Evolutionary conservation across 202 grass and related monocot genomes (phyloP), one percentile per base, ranked within the genome.

Genomic region (Musa balbisiana): DNA sequence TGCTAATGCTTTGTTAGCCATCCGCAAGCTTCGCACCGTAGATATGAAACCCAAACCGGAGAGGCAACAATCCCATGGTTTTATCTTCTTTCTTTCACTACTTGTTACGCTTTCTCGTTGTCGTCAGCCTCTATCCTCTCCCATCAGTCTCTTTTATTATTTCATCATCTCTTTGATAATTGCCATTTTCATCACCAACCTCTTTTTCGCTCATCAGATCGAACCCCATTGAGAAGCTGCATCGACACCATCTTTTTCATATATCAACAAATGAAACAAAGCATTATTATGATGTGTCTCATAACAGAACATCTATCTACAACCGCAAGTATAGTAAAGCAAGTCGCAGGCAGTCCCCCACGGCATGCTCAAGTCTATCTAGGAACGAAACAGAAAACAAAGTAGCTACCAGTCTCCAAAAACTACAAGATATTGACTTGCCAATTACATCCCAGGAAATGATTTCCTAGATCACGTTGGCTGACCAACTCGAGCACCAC

Each of bases 371-470:
- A 67, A 80, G 82, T 24, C 0, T 24, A 24, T 87, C 60, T 76
- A 87, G 86, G 84, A 91, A 96, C 83, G 79, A 82, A 80, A 72
- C 63, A 92, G 90, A 90, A 84, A 27, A 33, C 29, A 72, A 87
- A 74, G 87, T 86, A 1, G 64, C 70, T 8, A n/a, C 72, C 1
- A 51, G 75, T 80, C 73, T 51, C 80, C 33, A 8, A 43, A 43
- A 43, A 43, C 33, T 43, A 67, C 76, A 53, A 0, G 14, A 62
- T 17, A 62, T 20, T 8, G 4, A 56, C 72, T 29, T 13, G 52
- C 53, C 8, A 27, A 73, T 19, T 11, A 3, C 29, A 17, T 16
- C 24, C 16, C 72, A 43, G 51, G 13, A 56, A 73, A 73, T 23
- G 50, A 12, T 73, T 73, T 20, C 51, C 16, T 51, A 58, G 17